These are phyloP conservation scores for Pythium aphanidermatum DNA, from an alignment of 352 stramenopile genomes.

Conservation along the genomic window DNA sequence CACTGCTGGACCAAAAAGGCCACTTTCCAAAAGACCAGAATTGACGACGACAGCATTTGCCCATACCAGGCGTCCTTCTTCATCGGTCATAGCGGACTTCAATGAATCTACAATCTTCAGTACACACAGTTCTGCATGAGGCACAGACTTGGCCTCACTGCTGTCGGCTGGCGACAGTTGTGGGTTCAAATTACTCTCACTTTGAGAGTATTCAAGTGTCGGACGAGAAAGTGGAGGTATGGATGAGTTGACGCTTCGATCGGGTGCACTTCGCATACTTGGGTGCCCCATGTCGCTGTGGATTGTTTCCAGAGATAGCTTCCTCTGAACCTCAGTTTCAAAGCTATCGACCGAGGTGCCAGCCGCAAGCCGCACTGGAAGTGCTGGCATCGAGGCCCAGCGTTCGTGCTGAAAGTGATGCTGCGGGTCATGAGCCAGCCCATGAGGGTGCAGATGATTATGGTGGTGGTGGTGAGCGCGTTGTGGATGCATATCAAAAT, in stretches of 20 bases:
- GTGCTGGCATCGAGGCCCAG: constrained; percentile 18
- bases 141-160: constrained; percentile 20
- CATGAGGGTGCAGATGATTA: constrained; percentile 16
- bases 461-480: constrained; percentile 23
- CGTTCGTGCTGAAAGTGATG: constrained; percentile 17
- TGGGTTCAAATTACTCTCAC: constrained; percentile 29
- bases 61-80: constrained; percentile 59
- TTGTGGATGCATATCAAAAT: constrained; percentile 4
- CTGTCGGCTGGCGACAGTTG: constrained; percentile 1
- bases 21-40: constrained; percentile 13
- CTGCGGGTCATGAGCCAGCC: constrained; percentile 17
- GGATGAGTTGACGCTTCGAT: not conserved
- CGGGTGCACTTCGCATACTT: no score
- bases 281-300: constrained; percentile 14
- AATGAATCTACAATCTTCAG: constrained; percentile 51
- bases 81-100: constrained; percentile 28
- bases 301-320: constrained; percentile 12
- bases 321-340: not conserved
- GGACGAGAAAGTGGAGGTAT: not conserved
- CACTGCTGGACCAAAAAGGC: constrained; percentile 16
- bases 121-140: constrained; percentile 36
- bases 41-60: constrained; percentile 57
- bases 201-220: constrained; percentile 22
- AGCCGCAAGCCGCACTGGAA: constrained; percentile 13
- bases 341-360: not conserved